A percentile compares a stretch with the other conserved stretches of the same genome.
These are phyloP conservation scores for Styphnolobium japonicum DNA, from an alignment of 306 rosid species.

Conservation along the genomic window DNA sequence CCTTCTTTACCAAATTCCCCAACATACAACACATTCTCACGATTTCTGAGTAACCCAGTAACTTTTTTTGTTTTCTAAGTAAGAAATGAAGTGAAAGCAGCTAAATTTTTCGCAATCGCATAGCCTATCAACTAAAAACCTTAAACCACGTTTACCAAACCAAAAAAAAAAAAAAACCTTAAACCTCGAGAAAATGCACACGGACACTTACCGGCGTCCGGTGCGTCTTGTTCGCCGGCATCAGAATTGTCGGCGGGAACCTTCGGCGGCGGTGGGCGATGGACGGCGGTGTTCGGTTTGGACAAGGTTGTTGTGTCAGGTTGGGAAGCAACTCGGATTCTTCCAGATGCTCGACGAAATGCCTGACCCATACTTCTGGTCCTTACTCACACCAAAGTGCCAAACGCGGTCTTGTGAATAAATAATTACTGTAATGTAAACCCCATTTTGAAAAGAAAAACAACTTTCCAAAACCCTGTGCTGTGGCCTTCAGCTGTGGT, in stretches of 20 bases:
- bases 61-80: background rate
- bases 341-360: conserved; percentile 93
- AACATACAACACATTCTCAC: background rate
- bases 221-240: conserved; percentile 29
- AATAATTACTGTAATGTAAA: too few relatives aligned
- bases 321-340: conserved; percentile 53
- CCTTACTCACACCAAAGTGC: background rate
- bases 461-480: too few relatives aligned
- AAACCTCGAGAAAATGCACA: background rate
- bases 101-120: background rate
- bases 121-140: too few relatives aligned
- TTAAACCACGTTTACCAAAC: too few relatives aligned
- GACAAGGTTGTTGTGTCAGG: conserved; percentile 44
- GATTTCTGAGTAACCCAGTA: background rate
- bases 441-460: too few relatives aligned
- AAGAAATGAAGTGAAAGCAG: background rate
- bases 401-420: conserved; percentile 2
- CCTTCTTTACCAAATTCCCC: background rate
- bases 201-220: conserved; percentile 43
- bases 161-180: background rate
- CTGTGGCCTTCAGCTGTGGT: too few relatives aligned
- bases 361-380: conserved; percentile 80
- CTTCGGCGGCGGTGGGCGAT: conserved; percentile 49
- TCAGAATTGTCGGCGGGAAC: conserved; percentile 34
- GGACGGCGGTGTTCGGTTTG: conserved; percentile 44